Conservation (phyloP, 305 asterid species). For the Ajuga reptans region DNA sequence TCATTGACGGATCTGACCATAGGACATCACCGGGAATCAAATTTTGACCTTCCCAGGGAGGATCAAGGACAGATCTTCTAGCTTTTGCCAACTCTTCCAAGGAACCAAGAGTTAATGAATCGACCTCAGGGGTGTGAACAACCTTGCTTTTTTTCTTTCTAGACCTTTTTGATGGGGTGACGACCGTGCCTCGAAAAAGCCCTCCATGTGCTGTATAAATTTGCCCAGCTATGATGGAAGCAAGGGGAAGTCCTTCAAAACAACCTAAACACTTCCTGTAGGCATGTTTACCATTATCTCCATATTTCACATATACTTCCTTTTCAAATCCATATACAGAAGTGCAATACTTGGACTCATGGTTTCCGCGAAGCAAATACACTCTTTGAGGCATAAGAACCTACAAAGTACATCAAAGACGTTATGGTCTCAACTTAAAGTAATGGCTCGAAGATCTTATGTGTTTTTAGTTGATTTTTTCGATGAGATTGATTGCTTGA, state of each 20-base stretch:
- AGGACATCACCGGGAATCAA: slow-evolving; percentile 92
- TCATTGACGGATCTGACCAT: slow-evolving; percentile 94
- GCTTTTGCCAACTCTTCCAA: slow-evolving; percentile 84
- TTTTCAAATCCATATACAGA: slow-evolving; percentile 92
- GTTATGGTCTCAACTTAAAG: slow-evolving; percentile 19
- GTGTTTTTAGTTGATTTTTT: background rate
- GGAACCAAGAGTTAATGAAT: slow-evolving; percentile 59
- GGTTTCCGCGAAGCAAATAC: slow-evolving; percentile 88
- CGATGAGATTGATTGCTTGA: slow-evolving; percentile 2
- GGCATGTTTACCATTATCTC: slow-evolving; percentile 78
- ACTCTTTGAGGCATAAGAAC: slow-evolving; percentile 78
- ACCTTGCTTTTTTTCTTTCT: slow-evolving; percentile 74
- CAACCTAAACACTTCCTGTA: slow-evolving; percentile 91
- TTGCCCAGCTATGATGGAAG: slow-evolving; percentile 67
- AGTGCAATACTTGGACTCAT: slow-evolving; percentile 90
- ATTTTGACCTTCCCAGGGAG: slow-evolving; percentile 92
- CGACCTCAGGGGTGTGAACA: slow-evolving; percentile 40
- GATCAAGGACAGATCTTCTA: slow-evolving; percentile 92
- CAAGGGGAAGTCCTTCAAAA: slow-evolving; percentile 94
- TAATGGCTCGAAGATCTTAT: background rate
- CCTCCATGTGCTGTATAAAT: slow-evolving; percentile 97
- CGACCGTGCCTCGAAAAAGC: slow-evolving; percentile 60
- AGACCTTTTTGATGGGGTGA: slow-evolving; percentile 62
- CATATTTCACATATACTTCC: slow-evolving; percentile 69
- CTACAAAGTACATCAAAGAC: slow-evolving; percentile 32